Percentiles rank a stretch among this genome's conserved stretches.
Conservation (phyloP, 2,329 filamentous ascomycete species). For the Fusarium mangiferae region DNA sequence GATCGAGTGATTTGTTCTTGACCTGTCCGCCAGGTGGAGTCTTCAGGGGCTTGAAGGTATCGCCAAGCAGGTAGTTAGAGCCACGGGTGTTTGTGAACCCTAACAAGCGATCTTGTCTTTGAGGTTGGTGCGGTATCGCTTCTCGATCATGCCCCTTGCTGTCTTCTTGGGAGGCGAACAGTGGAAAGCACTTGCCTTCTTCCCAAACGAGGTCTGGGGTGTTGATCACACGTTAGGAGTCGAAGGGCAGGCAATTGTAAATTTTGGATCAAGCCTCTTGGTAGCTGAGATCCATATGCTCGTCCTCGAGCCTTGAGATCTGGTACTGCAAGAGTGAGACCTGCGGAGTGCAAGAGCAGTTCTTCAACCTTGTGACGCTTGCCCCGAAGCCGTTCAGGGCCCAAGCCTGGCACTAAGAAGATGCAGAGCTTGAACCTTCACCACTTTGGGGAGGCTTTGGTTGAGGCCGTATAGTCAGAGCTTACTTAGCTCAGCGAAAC, state of each 20-base stretch:
- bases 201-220: too few relatives aligned
- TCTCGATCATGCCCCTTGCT: neutral
- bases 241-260: neutral
- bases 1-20: neutral
- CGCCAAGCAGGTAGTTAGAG: neutral
- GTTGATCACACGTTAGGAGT: too few relatives aligned
- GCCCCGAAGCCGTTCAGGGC: neutral
- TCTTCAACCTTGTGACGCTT: too few relatives aligned
- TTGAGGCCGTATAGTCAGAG: too few relatives aligned
- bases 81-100: fast-evolving
- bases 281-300: too few relatives aligned
- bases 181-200: too few relatives aligned
- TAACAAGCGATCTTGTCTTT: too few relatives aligned
- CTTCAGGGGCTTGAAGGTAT: neutral
- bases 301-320: too few relatives aligned
- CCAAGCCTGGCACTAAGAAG: neutral
- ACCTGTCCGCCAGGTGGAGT: fast-evolving
- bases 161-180: neutral
- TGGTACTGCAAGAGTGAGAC: neutral
- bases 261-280: neutral
- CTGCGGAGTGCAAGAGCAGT: neutral
- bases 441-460: too few relatives aligned
- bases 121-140: neutral
- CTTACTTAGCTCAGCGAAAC: too few relatives aligned
- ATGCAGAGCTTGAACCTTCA: neutral